A percentile compares a stretch with the other conserved stretches of the same genome.
These are phyloP conservation scores for Patellifolia procumbens DNA, from an alignment of 179 eudicot species.

Conservation along the genomic window DNA sequence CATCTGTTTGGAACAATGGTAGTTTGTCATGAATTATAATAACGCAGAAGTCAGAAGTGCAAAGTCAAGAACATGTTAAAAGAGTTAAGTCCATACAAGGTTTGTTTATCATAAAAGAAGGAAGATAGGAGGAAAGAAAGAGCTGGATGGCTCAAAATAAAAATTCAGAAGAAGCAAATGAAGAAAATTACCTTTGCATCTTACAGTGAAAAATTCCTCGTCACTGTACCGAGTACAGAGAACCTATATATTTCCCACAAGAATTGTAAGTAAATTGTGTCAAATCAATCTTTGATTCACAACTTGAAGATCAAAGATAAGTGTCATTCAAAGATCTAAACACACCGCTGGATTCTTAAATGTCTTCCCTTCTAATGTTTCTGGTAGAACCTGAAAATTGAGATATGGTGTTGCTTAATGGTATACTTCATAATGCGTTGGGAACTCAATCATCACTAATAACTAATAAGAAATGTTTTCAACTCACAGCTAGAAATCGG, in stretches of 20 bases:
- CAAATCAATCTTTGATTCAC: not conserved
- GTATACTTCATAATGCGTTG: not conserved
- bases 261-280: not conserved
- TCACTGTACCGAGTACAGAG: slow-evolving; percentile 81
- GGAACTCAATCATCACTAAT: slow-evolving; percentile 6
- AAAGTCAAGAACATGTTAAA: not conserved
- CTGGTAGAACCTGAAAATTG: slow-evolving; percentile 63
- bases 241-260: slow-evolving; percentile 49
- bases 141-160: slow-evolving; percentile 1
- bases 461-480: slow-evolving; percentile 1
- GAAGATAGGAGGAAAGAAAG: not conserved
- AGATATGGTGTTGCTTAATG: not conserved
- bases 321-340: slow-evolving; percentile 6
- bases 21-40: not conserved
- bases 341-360: slow-evolving; percentile 69
- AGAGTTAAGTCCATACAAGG: not conserved
- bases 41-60: too few species aligned
- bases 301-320: slow-evolving; percentile 8
- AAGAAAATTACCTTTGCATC: slow-evolving; percentile 70
- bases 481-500: slow-evolving; percentile 89
- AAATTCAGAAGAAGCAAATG: not conserved
- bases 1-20: not conserved
- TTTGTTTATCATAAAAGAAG: not conserved
- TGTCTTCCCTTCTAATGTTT: slow-evolving; percentile 66
- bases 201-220: slow-evolving; percentile 69